Conservation (phyloP, 1,284 basidiomycete genomes). For the Hemileia vastatrix region DNA sequence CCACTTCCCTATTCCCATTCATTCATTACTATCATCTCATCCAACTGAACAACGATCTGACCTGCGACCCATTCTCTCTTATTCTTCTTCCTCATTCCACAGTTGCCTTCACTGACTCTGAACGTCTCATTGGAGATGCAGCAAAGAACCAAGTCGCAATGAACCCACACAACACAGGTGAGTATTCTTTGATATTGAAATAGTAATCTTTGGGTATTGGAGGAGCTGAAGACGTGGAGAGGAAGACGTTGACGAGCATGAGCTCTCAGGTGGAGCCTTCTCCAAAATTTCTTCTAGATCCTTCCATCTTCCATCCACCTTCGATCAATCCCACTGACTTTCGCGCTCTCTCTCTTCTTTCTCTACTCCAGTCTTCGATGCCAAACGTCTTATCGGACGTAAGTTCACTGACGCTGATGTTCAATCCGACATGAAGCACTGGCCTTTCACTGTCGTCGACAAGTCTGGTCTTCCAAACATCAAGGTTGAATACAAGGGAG, state of each 20-base stretch:
- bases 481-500: conserved; percentile 77
- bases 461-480: conserved; percentile 74
- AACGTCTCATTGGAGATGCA: conserved; percentile 90
- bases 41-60: too few relatives aligned
- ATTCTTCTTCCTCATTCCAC: too few relatives aligned
- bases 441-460: conserved; percentile 77
- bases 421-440: conserved; percentile 79
- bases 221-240: background rate
- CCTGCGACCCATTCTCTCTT: too few relatives aligned
- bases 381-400: conserved; percentile 79
- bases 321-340: too few relatives aligned
- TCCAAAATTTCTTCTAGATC: background rate
- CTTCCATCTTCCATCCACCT: background rate
- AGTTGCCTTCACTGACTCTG: conserved; percentile 55
- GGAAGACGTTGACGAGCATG: background rate
- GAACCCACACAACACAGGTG: conserved; percentile 55
- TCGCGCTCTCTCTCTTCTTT: conserved; percentile 13
- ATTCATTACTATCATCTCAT: too few relatives aligned
- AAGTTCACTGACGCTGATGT: conserved; percentile 76
- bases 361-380: conserved; percentile 64
- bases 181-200: conserved; percentile 27
- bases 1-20: background rate
- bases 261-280: background rate
- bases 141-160: conserved; percentile 76
- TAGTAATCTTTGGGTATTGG: conserved; percentile 29